These are phyloP conservation scores for Bipolaris zeicola DNA, from an alignment of 2,329 filamentous ascomycete genomes.

Conservation along the genomic window DNA sequence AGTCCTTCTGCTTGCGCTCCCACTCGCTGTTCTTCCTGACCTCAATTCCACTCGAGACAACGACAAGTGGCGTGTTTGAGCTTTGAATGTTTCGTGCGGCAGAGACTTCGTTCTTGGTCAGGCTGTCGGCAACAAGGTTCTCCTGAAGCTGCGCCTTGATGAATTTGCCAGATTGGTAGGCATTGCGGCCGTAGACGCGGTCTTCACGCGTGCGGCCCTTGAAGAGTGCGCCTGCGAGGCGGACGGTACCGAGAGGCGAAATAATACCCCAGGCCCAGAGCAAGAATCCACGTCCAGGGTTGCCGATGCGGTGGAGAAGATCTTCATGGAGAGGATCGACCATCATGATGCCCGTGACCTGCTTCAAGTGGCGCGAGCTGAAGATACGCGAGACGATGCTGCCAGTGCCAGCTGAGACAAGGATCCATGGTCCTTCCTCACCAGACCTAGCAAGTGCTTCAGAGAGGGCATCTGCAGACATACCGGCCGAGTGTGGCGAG, in stretches of 20 bases:
- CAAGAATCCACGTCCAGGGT: slow-evolving; percentile 74
- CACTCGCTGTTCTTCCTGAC: slow-evolving; percentile 71
- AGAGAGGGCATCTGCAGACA: slow-evolving; percentile 86
- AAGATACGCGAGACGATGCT: slow-evolving; percentile 92
- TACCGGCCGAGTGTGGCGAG: slow-evolving; percentile 89
- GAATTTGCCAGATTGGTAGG: slow-evolving; percentile 79
- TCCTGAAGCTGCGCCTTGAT: slow-evolving; percentile 94
- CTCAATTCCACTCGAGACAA: slow-evolving; percentile 81
- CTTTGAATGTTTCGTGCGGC: slow-evolving; percentile 81
- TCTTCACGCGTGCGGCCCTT: slow-evolving; percentile 79
- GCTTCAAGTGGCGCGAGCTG: slow-evolving; percentile 76
- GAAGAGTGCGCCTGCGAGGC: slow-evolving; percentile 80
- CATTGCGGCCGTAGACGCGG: slow-evolving; percentile 79
- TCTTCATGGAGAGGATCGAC: slow-evolving; percentile 92
- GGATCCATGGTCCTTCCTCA: slow-evolving; percentile 86
- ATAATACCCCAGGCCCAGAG: slow-evolving; percentile 87
- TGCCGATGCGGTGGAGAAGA: slow-evolving; percentile 70
- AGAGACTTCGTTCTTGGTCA: slow-evolving; percentile 81
- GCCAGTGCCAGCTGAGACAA: slow-evolving; percentile 85
- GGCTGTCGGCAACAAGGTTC: slow-evolving; percentile 81
- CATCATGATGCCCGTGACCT: slow-evolving; percentile 79
- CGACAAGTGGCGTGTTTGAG: slow-evolving; percentile 72
- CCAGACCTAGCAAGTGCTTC: slow-evolving; percentile 81
- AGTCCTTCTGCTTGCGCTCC: slow-evolving; percentile 83
- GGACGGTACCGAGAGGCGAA: slow-evolving; percentile 84